Evolutionary conservation across 768 basidiomycete genomes (phyloP), one percentile per base, ranked within the genome.

Genomic region (Grammothele lineata): DNA sequence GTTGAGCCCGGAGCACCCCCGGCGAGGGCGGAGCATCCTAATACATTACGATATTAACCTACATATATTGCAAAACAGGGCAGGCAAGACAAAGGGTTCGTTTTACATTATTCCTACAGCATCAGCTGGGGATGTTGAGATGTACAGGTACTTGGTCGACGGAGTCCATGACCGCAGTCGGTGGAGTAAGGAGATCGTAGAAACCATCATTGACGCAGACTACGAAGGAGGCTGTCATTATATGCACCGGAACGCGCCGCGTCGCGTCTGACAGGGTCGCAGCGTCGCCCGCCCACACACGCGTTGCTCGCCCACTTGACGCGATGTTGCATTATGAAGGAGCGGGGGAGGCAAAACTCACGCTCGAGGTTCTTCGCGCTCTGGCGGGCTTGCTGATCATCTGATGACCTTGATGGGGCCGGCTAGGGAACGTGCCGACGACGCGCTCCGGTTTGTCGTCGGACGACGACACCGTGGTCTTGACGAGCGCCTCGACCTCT

Each of bases 381-480:
- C 66, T 92, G 87, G 57, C 92, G 78, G 77, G 96, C 76, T 97
- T 96, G 71, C 89, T 92, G 4, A 95, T 94, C 66, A 97, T 98
- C 70, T 87, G 92, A 98, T 97, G 60, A 98, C 91, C 66, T 93
- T 94, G 75, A 98, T 97, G 17, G 93, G 84, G 37, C n/a, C 87
- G 85, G 55, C 89, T 91, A 35, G 89, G 85, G 71, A 97, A 97
- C 17, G 81, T 78, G 18, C 94, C 94, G 56, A 97, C 82, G 27
- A 92, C 74, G 32, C 85, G 78, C 62, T 92, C 88, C 47, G 82
- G 80, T 61, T 88, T 85, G 50, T 89, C 85, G 42, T 90, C 87
- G 40, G 81, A 80, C 14, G 80, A 77, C 6, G 85, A 82, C 30
- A 89, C 88, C 56, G 81, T 84, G 64, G 92, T 85, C 67, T 85